phyloP scores from a whole-genome alignment of 495 filamentous ascomycete species.

The Xylaria bambusicola region DNA sequence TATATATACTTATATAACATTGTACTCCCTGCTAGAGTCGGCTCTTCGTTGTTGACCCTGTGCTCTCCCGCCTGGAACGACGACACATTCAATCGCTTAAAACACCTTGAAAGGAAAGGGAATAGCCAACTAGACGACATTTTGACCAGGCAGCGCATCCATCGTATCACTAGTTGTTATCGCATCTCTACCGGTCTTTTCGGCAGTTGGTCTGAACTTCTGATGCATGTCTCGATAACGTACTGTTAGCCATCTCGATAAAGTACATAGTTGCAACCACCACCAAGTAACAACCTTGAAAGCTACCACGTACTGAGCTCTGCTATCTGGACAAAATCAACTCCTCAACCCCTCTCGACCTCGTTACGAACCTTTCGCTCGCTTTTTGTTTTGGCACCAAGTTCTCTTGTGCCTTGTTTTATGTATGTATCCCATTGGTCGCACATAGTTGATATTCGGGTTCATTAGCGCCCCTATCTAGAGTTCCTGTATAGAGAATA shows the following conservation, averaged over 20 bases:
- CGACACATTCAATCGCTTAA: slow-evolving; percentile 42
- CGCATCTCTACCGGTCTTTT: not conserved
- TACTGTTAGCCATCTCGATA: slow-evolving; percentile 19
- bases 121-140: slow-evolving; percentile 26
- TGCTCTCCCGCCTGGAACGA: slow-evolving; percentile 33
- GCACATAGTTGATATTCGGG: not conserved
- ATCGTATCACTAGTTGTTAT: not conserved
- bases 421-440: slow-evolving; percentile 33
- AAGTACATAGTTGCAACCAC: slow-evolving; percentile 21
- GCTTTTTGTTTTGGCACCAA: slow-evolving; percentile 41
- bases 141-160: slow-evolving; percentile 10
- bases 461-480: too few relatives aligned
- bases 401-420: slow-evolving; percentile 40
- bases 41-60: slow-evolving; percentile 26
- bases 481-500: too few relatives aligned
- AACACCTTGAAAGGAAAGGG: slow-evolving; percentile 36
- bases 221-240: slow-evolving; percentile 29
- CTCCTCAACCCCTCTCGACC: slow-evolving; percentile 26
- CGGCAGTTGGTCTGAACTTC: slow-evolving; percentile 3
- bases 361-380: slow-evolving; percentile 35
- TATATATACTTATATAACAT: slow-evolving; percentile 27
- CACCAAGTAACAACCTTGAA: slow-evolving; percentile 13
- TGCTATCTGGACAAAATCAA: slow-evolving; percentile 25
- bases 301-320: slow-evolving; percentile 17
- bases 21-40: slow-evolving; percentile 24